These are phyloP conservation scores for Fusarium longipes DNA, from an alignment of 2,329 filamentous ascomycete species.

Conservation along the genomic window DNA sequence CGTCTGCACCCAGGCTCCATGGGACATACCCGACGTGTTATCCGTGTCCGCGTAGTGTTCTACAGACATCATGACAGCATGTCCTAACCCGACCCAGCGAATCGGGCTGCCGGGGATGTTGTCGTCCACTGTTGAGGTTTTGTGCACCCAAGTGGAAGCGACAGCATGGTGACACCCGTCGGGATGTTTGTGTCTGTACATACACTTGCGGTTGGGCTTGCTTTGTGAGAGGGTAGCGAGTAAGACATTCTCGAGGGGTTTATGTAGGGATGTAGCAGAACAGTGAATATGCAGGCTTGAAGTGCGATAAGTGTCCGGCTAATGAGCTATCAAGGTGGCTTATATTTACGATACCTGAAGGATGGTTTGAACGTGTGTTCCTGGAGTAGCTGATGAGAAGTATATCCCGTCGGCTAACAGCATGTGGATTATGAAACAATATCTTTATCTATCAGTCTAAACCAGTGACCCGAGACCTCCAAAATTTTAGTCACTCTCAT, in stretches of 20 bases:
- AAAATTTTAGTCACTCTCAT: constrained; percentile 64
- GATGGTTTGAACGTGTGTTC: neutral
- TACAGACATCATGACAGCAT: constrained; percentile 19
- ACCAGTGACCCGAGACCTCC: neutral
- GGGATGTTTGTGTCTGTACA: constrained; percentile 29
- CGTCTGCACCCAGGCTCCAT: neutral
- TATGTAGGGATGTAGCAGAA: constrained; percentile 8
- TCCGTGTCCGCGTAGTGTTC: neutral
- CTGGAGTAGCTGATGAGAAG: neutral
- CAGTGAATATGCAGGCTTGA: constrained; percentile 1
- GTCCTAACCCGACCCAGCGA: constrained; percentile 21
- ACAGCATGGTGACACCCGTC: constrained; percentile 24
- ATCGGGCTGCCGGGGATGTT: constrained; percentile 22
- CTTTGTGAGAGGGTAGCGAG: constrained; percentile 27
- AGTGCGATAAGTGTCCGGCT: neutral
- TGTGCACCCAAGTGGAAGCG: neutral
- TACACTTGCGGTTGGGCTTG: neutral
- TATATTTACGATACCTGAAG: neutral
- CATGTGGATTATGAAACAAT: neutral
- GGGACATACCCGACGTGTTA: constrained; percentile 8
- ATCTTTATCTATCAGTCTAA: neutral
- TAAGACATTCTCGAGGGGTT: neutral
- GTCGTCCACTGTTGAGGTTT: constrained; percentile 2
- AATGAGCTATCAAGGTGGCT: neutral
- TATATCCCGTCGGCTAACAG: neutral